A percentile compares a stretch with the other conserved stretches of the same genome.
Conservation (phyloP, 2,329 filamentous ascomycete species). For the Colletotrichum tofieldiae region DNA sequence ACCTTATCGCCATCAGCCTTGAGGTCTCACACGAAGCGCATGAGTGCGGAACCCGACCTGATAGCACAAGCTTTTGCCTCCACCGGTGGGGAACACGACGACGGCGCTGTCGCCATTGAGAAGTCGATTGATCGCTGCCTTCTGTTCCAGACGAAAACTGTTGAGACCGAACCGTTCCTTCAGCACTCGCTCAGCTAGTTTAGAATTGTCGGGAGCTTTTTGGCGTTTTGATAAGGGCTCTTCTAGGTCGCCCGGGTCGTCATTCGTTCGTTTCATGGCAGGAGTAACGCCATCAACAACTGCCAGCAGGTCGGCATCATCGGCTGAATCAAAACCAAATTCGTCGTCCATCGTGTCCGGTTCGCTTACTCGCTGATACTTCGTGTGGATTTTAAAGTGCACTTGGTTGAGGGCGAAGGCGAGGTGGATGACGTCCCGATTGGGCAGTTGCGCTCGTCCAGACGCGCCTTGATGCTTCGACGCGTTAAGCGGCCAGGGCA, state of each 20-base stretch:
- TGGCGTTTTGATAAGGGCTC: conserved; percentile 18
- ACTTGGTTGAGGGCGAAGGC: background rate
- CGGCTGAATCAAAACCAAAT: conserved; percentile 48
- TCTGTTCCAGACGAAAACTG: conserved; percentile 62
- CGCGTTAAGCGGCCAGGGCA: background rate
- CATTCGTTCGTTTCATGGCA: background rate
- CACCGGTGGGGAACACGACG: conserved; percentile 64
- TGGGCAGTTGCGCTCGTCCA: background rate
- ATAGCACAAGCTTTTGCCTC: conserved; percentile 66
- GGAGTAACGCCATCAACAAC: conserved; percentile 5
- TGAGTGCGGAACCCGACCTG: conserved; percentile 53
- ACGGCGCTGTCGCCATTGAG: conserved; percentile 59
- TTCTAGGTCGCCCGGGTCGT: background rate
- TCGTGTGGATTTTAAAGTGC: background rate
- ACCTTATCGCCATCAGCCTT: conserved; percentile 52
- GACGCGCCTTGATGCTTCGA: background rate
- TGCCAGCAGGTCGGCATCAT: conserved; percentile 33
- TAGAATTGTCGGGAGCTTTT: background rate
- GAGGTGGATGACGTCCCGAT: conserved; percentile 11
- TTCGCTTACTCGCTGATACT: no score
- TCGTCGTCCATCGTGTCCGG: conserved; percentile 38
- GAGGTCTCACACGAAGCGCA: no score
- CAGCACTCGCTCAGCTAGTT: conserved; percentile 51
- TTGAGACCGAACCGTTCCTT: conserved; percentile 57
- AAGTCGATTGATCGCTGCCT: conserved; percentile 56